These are phyloP conservation scores for Stachybotrys elegans DNA, from an alignment of 2,329 filamentous ascomycete genomes.

Conservation along the genomic window DNA sequence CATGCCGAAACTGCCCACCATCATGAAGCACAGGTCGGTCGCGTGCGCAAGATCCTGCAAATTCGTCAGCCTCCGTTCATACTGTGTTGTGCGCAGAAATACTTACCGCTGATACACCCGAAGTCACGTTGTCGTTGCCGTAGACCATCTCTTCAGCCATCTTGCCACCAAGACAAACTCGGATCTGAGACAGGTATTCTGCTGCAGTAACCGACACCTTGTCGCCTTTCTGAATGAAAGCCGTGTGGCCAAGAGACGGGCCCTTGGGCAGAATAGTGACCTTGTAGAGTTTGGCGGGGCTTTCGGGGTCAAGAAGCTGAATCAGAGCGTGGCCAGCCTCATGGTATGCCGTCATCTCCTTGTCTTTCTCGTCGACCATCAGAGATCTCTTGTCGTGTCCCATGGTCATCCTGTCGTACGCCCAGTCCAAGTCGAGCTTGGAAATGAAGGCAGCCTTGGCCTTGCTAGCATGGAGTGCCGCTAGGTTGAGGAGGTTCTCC, in stretches of 20 bases:
- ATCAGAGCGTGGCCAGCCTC: conserved; percentile 95
- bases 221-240: conserved; percentile 84
- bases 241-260: conserved; percentile 78
- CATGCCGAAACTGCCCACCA: conserved; percentile 90
- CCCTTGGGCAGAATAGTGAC: conserved; percentile 94
- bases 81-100: neutral
- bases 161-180: conserved; percentile 79
- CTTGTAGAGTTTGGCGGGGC: conserved; percentile 81
- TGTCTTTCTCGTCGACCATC: conserved; percentile 89
- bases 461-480: conserved; percentile 90
- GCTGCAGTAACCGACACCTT: conserved; percentile 83
- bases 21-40: conserved; percentile 75
- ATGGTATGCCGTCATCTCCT: conserved; percentile 91
- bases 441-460: conserved; percentile 71
- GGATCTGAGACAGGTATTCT: conserved; percentile 76
- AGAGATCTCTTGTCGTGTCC: conserved; percentile 87
- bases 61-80: conserved; percentile 17
- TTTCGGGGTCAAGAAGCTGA: conserved; percentile 70
- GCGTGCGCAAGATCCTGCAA: conserved; percentile 74
- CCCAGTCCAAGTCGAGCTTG: conserved; percentile 87
- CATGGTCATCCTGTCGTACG: conserved; percentile 97
- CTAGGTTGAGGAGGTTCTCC: conserved; percentile 95
- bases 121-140: conserved; percentile 85
- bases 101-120: conserved; percentile 74
- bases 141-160: conserved; percentile 89